Evolutionary conservation across 768 basidiomycete species (phyloP).

Genomic region (Mycena sanguinolenta): DNA sequence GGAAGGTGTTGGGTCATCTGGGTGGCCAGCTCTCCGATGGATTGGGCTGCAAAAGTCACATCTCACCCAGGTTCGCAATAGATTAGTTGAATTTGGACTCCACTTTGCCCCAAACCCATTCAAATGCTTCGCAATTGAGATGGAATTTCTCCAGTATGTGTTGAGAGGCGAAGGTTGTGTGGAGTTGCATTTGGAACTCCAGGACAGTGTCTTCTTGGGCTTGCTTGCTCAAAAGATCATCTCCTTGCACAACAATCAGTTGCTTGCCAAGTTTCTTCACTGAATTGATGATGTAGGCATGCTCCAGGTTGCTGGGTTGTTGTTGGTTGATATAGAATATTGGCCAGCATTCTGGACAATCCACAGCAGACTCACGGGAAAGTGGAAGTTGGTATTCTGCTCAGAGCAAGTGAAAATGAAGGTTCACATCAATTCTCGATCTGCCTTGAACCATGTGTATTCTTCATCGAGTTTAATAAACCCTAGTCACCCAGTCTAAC

Average conservation of each 20-base stretch:
- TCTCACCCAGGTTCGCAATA: constrained; percentile 93
- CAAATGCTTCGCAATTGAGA: constrained; percentile 93
- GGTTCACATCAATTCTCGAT: constrained; percentile 82
- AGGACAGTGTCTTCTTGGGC: constrained; percentile 92
- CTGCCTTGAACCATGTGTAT: constrained; percentile 71
- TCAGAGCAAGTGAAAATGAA: constrained; percentile 90
- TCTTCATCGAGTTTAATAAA: constrained; percentile 78
- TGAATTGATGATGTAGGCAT: constrained; percentile 85
- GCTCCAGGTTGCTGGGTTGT: constrained; percentile 93
- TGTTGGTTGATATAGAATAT: constrained; percentile 97
- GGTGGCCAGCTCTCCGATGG: constrained; percentile 98
- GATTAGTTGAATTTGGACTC: constrained; percentile 97
- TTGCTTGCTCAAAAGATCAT: constrained; percentile 78
- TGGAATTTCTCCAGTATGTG: constrained; percentile 91
- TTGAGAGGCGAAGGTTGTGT: constrained; percentile 88
- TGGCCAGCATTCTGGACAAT: constrained; percentile 96
- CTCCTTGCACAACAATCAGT: constrained; percentile 89
- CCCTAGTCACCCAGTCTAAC: constrained; percentile 84
- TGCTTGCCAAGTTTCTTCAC: constrained; percentile 82
- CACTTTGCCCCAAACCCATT: constrained; percentile 97
- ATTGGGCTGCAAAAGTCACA: constrained; percentile 98
- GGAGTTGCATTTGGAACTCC: constrained; percentile 93
- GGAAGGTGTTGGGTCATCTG: constrained; percentile 99
- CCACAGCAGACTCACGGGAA: constrained; percentile 95
- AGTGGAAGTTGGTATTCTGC: constrained; percentile 80